phyloP scores from a whole-genome alignment of 192 early-diverging fungal genomes.

The Entomortierella chlamydospora region DNA sequence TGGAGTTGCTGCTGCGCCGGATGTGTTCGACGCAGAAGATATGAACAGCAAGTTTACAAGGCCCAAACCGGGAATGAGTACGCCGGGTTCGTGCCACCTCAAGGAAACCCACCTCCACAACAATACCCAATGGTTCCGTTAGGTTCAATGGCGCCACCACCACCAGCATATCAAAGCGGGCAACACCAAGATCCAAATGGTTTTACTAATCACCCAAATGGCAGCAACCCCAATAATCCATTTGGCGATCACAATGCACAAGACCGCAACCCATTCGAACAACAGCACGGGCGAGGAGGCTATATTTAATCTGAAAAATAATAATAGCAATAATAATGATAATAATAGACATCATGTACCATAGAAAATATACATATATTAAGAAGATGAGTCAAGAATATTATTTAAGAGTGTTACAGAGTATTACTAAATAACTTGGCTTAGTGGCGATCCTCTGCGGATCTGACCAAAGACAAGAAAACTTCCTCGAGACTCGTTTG shows the following conservation, averaged over 20 bases:
- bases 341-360: not conserved
- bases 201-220: slow-evolving; percentile 9
- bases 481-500: slow-evolving; percentile 78
- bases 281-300: slow-evolving; percentile 10
- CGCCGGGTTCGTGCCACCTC: not conserved
- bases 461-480: slow-evolving; percentile 62
- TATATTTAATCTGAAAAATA: slow-evolving; percentile 27
- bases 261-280: not conserved
- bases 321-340: not conserved
- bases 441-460: slow-evolving; percentile 34
- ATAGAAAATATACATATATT: not conserved
- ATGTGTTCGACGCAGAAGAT: slow-evolving; percentile 20
- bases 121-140: slow-evolving; percentile 36
- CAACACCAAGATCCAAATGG: not conserved
- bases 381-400: not conserved
- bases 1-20: slow-evolving; percentile 52
- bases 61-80: slow-evolving; percentile 27
- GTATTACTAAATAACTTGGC: not conserved
- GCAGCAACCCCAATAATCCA: slow-evolving; percentile 11
- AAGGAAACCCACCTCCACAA: slow-evolving; percentile 1
- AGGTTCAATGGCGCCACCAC: slow-evolving; percentile 9
- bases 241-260: slow-evolving; percentile 33
- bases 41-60: slow-evolving; percentile 5
- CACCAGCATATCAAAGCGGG: slow-evolving; percentile 25
- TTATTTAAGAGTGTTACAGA: too few relatives aligned